Percentiles rank a stretch among this genome's conserved stretches.
These are phyloP conservation scores for Macrolepiota dolichaula DNA, from an alignment of 768 basidiomycete species.

Conservation along the genomic window DNA sequence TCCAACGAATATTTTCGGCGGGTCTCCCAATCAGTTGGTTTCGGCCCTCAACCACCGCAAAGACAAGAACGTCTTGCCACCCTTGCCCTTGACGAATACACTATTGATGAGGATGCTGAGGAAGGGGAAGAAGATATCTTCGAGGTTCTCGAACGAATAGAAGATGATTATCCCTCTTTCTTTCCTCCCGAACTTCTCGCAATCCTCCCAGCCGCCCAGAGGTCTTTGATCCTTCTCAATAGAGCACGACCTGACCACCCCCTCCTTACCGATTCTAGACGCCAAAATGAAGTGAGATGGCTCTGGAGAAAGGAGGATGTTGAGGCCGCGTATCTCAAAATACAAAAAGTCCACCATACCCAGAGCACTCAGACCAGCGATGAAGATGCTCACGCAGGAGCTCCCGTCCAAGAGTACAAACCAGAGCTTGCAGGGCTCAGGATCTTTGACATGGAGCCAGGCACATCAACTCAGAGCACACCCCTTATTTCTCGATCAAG, in stretches of 20 bases:
- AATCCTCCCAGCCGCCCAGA: conserved; percentile 60
- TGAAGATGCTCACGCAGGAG: neutral
- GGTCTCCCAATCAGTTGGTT: conserved; percentile 61
- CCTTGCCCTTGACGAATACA: conserved; percentile 25
- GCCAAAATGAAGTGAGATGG: conserved; percentile 43
- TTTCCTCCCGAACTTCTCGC: conserved; percentile 49
- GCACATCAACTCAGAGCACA: conserved; percentile 27
- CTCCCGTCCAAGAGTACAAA: conserved; percentile 20
- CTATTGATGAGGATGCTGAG: conserved; percentile 34
- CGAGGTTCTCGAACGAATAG: conserved; percentile 31
- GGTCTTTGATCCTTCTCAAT: conserved; percentile 62
- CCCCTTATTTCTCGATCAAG: conserved; percentile 24
- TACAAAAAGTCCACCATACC: conserved; percentile 1
- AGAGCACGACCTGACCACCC: conserved; percentile 65
- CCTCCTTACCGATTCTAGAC: conserved; percentile 34
- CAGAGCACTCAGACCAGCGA: neutral
- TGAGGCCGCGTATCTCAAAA: conserved; percentile 38
- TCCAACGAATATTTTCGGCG: conserved; percentile 62
- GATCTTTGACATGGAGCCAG: conserved; percentile 69
- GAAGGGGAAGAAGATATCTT: conserved; percentile 38
- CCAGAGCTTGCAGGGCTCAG: conserved; percentile 43
- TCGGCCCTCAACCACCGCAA: conserved; percentile 27
- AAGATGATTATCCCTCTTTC: conserved; percentile 58
- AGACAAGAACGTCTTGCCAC: conserved; percentile 22
- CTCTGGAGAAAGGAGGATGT: conserved; percentile 61